phyloP scores from a whole-genome alignment of 306 rosid genomes.

The Gastrolobium bilobum region DNA sequence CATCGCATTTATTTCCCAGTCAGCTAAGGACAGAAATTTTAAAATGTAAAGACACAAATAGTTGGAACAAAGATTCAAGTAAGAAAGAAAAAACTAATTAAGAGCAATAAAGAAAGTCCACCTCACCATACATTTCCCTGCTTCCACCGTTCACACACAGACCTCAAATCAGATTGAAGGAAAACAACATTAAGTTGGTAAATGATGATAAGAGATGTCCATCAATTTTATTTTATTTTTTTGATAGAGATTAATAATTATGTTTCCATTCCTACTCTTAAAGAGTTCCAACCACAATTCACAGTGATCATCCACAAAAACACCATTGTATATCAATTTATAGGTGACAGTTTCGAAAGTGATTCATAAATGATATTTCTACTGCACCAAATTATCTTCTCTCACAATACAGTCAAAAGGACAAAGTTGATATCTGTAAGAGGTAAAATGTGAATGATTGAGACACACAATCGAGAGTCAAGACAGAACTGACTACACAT shows the following conservation, averaged over 20 bases:
- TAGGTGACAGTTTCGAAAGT: not conserved
- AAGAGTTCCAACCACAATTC: not conserved
- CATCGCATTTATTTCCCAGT: no score
- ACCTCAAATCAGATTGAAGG: no score
- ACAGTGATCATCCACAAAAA: not conserved
- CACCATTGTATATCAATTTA: slow-evolving; percentile 4
- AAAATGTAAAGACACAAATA: no score
- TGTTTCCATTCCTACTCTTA: not conserved
- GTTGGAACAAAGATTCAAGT: no score
- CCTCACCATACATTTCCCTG: no score
- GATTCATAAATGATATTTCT: not conserved
- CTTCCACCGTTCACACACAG: no score
- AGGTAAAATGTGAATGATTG: slow-evolving; percentile 16
- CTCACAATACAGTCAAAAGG: not conserved
- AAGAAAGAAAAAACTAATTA: no score
- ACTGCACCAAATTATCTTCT: not conserved
- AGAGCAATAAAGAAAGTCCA: no score
- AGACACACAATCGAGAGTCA: slow-evolving; percentile 21
- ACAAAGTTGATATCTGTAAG: not conserved
- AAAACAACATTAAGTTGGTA: no score
- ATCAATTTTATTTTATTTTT: not conserved
- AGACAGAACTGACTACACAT: slow-evolving; percentile 32
- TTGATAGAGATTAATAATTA: not conserved
- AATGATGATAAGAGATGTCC: not conserved
- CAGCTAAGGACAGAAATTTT: no score